Conservation (phyloP, 331 rosid species). For the Spiraea crenata region DNA sequence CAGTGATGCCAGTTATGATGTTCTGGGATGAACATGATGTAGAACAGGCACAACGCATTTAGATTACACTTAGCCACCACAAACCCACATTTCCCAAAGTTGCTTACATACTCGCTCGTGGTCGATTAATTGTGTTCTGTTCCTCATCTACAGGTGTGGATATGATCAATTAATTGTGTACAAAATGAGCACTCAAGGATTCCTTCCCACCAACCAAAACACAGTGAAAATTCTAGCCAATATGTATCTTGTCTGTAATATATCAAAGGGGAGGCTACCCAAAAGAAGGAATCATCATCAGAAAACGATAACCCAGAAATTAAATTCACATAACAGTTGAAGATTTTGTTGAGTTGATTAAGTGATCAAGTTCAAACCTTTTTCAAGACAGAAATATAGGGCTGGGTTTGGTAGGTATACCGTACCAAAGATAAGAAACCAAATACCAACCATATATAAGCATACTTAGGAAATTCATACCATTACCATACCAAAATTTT, state of each 20-base stretch:
- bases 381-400: background rate
- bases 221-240: background rate
- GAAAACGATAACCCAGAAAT: conserved; percentile 3
- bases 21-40: background rate
- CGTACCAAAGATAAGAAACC: too few relatives aligned
- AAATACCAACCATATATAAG: too few relatives aligned
- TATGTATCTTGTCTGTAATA: background rate
- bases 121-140: conserved; percentile 1
- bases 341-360: background rate
- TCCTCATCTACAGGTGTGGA: conserved; percentile 63
- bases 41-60: background rate
- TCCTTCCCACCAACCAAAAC: background rate
- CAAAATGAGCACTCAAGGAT: background rate
- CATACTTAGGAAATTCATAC: too few relatives aligned
- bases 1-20: background rate
- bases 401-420: too few relatives aligned
- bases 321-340: conserved; percentile 2
- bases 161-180: conserved; percentile 55
- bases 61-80: background rate
- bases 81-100: background rate
- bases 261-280: background rate
- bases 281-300: conserved; percentile 29
- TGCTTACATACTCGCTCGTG: background rate
- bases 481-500: too few relatives aligned
- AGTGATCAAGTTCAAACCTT: conserved; percentile 1